Percentiles rank a stretch among this genome's conserved stretches.
phyloP scores from a whole-genome alignment of 1,284 basidiomycete genomes.

The Peniophora sp. region DNA sequence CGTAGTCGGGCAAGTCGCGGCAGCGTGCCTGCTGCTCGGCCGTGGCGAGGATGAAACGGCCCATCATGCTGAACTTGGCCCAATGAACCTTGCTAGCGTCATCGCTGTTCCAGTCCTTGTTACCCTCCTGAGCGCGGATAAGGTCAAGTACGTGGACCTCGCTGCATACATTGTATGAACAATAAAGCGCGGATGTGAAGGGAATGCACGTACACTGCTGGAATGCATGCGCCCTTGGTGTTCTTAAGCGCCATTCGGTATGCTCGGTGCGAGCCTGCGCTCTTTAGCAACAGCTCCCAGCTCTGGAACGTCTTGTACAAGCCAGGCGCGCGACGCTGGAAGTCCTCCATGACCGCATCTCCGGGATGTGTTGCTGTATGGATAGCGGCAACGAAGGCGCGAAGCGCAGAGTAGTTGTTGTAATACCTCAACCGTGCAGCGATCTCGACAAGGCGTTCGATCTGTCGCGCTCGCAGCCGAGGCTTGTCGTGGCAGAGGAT shows the following conservation, averaged over 20 bases:
- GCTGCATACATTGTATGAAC: constrained; percentile 28
- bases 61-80: constrained; percentile 84
- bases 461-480: constrained; percentile 56
- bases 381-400: constrained; percentile 79
- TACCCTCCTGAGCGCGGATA: constrained; percentile 70
- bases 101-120: constrained; percentile 52
- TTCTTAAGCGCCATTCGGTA: constrained; percentile 75
- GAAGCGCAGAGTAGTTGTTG: constrained; percentile 76
- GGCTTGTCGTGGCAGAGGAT: constrained; percentile 73
- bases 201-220: constrained; percentile 65
- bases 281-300: constrained; percentile 69
- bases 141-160: constrained; percentile 82
- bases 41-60: constrained; percentile 63
- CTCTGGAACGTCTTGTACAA: constrained; percentile 66
- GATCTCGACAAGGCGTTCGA: constrained; percentile 73
- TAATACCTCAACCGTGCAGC: constrained; percentile 58
- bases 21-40: constrained; percentile 69
- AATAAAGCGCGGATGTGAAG: neutral
- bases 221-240: constrained; percentile 75
- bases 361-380: constrained; percentile 64
- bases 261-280: constrained; percentile 64
- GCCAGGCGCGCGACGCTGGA: constrained; percentile 52
- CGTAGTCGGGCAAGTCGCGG: constrained; percentile 47
- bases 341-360: constrained; percentile 62
- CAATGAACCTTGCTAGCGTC: constrained; percentile 68